Base-by-base conservation (phyloP, 1,139 yeast species). In the Hansenula sp. region DNA sequence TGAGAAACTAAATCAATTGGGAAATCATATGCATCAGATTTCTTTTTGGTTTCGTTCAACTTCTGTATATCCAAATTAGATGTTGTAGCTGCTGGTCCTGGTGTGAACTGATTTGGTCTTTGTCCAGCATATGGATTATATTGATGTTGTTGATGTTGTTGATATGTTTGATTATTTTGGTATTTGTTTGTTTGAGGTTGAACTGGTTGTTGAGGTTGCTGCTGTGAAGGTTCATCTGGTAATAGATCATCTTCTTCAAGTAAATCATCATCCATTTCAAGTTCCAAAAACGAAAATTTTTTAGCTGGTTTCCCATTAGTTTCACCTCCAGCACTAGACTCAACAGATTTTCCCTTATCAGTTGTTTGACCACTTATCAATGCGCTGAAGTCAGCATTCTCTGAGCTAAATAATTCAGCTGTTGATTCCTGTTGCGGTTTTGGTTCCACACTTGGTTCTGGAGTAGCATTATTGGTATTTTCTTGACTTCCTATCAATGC, bases 21-120 rank as follows among this genome's bases (percentile, higher is more conserved):
- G 51, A 87, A 79, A 57, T 87, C 96, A 55, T 85, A 87, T 1
- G 88, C 87, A 62, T 82, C 87, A 16, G 81, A 74, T 52, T 77
- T 80, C 53, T 73, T 73, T 57, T 80, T 79, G 20, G 68, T 68
- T 20, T 61, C 61, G 34, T 68, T 70, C 14, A 77, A 56, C 40
- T 64, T 65, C 42, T 60, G 47, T 11, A 60, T 43, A 35, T 65
- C 55, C 12, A 60, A 51, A 36, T 54, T 54, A 34, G 35, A 35
- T 28, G 40, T 43, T 11, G 46, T 2, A 21, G 46, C 37, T 18
- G 42, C 39, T 13, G 41, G 42, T 13, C 37, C 38, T 11, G 39
- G 29, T 8, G 39, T 16, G 26, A n/a, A 17, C 13, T 27, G 34
- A 12, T 17, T 11, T 13, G 37, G 37, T 13, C n/a, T 28, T 21